Percentiles rank a stretch among this genome's conserved stretches.
Conservation (phyloP, 75 land plant genomes). For the Selaginella moellendorffii region DNA sequence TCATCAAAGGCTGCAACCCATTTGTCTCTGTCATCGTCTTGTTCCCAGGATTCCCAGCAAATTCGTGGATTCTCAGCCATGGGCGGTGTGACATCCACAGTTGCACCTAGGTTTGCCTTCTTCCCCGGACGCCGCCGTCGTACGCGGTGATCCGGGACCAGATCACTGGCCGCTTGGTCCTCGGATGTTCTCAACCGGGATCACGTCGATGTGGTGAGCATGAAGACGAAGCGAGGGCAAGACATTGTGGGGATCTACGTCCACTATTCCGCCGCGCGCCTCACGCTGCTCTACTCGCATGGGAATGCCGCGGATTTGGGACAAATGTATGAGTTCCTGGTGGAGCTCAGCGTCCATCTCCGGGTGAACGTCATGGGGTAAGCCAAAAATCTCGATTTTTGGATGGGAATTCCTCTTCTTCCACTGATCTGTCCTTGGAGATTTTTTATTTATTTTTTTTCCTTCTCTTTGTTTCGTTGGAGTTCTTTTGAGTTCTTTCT, state of each 20-base stretch:
- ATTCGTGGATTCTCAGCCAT: not conserved
- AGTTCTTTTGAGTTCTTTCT: not conserved
- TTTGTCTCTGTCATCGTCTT: too few relatives aligned
- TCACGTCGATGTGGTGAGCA: not conserved
- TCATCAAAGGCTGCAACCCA: too few relatives aligned
- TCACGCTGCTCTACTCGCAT: not conserved
- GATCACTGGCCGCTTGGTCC: not conserved
- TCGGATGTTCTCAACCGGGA: conserved; percentile 11
- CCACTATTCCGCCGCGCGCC: not conserved
- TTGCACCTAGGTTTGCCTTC: not conserved
- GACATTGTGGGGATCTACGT: not conserved
- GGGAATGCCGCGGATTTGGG: conserved; percentile 1
- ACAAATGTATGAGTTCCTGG: not conserved
- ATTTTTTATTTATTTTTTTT: too few relatives aligned
- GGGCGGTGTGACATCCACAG: not conserved
- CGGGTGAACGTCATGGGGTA: not conserved
- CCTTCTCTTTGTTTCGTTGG: too few relatives aligned
- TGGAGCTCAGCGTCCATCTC: not conserved
- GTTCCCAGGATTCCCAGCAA: too few relatives aligned
- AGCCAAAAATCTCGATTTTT: too few relatives aligned
- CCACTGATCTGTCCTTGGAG: not conserved
- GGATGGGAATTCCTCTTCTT: too few relatives aligned
- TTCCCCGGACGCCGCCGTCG: not conserved
- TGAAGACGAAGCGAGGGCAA: not conserved
- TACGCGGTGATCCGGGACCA: not conserved